Conservation (phyloP, 2,329 filamentous ascomycete species). For the Fusarium scirpi region DNA sequence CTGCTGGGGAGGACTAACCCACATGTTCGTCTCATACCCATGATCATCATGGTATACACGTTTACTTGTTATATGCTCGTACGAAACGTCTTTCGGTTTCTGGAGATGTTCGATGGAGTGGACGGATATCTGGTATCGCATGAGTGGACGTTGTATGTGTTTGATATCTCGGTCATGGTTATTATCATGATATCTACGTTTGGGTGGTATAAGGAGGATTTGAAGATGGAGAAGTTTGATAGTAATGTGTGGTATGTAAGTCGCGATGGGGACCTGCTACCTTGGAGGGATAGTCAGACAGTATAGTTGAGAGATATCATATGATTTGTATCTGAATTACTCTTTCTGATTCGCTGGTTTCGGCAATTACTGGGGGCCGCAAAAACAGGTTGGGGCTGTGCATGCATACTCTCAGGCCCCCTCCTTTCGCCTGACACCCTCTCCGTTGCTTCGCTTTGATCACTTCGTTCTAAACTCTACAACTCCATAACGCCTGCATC, state of each 20-base stretch:
- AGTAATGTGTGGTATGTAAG: neutral
- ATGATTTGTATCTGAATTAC: rapidly evolving
- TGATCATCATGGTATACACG: neutral
- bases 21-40: neutral
- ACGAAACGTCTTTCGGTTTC: neutral
- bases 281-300: neutral
- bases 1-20: neutral
- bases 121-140: neutral
- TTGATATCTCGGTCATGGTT: neutral
- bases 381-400: neutral
- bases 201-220: neutral
- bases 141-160: neutral
- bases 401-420: neutral
- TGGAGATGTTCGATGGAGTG: neutral
- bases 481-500: neutral
- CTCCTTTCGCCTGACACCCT: rapidly evolving
- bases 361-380: too few species aligned
- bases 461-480: neutral
- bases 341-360: neutral
- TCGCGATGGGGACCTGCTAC: neutral
- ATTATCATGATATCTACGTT: neutral
- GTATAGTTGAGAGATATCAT: neutral
- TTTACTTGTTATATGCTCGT: neutral
- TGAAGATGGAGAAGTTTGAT: neutral
- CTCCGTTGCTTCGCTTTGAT: neutral